Base-by-base conservation (phyloP, 352 stramenopile species). In the Lagenidium sp. region DNA sequence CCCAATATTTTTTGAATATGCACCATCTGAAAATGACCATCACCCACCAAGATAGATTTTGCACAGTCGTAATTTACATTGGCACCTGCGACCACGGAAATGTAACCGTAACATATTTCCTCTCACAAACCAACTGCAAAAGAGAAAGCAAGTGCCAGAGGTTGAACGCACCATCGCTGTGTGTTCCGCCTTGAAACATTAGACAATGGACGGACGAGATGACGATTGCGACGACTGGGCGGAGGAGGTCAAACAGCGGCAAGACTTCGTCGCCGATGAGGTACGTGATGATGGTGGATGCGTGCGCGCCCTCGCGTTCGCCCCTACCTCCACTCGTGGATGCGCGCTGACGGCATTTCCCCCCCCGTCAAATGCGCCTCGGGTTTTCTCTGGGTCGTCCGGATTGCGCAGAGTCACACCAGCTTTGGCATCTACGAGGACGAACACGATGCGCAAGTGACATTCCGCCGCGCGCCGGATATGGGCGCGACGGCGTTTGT, bases 181-280 rank as follows among this genome's bases (percentile, higher is more conserved):
- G n/a, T n/a, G n/a, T n/a, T n/a, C n/a, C n/a, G 28, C 28, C 28
- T 13, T 32, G 8, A 32, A 63, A 58, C 57, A 52, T 48, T 47
- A 57, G 40, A 51, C 48, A 30, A 85, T 83, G 69, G 74, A 60
- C 50, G 54, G 61, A 25, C 68, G 72, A 43, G 66, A 85, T 36
- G 49, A 82, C 34, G 45, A 60, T 47, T 71, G 84, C 53, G 68
- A 87, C 54, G 69, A 82, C 50, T 82, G 63, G 64, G 67, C 82
- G 40, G 65, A 65, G 44, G 71, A 78, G 43, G 53, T 74, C 36
- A 56, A 78, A 47, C 58, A 67, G 43, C 55, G 50, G 38, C 48
- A 58, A 36, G 70, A 69, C 42, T 83, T 78, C 50, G 67, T 79
- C 28, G 32, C 79, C 39, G 66, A 77, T 24, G 69, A 83, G 63